phyloP scores from a whole-genome alignment of 2,329 filamentous ascomycete genomes.

The Microsporum canis region DNA sequence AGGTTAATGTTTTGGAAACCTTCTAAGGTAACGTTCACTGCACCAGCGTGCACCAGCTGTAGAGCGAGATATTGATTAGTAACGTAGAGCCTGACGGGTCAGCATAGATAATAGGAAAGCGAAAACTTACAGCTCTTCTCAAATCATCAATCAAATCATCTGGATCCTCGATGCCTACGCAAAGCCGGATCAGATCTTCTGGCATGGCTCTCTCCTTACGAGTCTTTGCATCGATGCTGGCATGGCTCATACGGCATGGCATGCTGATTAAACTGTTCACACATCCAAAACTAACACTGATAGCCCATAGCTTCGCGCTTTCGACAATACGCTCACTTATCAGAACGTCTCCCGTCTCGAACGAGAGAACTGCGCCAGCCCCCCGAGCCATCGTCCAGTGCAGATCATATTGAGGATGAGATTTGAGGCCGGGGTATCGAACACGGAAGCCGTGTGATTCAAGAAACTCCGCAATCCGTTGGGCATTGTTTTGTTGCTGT shows the following conservation, averaged over 20 bases:
- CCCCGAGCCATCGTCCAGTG: constrained; percentile 94
- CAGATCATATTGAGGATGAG: constrained; percentile 90
- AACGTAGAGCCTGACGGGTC: not conserved
- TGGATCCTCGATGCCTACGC: constrained; percentile 89
- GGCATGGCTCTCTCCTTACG: constrained; percentile 80
- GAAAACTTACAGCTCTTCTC: constrained; percentile 64
- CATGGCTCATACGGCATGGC: constrained; percentile 99
- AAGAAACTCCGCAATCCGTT: constrained; percentile 82
- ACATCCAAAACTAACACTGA: constrained; percentile 94
- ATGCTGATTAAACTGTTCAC: constrained; percentile 98
- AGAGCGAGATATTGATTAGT: constrained; percentile 20
- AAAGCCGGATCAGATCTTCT: constrained; percentile 90
- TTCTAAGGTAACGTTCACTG: constrained; percentile 74
- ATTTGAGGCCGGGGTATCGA: constrained; percentile 84
- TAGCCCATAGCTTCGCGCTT: constrained; percentile 80
- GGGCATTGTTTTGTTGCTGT: constrained; percentile 88
- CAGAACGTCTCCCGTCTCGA: constrained; percentile 79
- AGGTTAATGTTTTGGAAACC: constrained; percentile 56
- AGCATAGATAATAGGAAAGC: not conserved
- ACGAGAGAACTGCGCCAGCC: constrained; percentile 85
- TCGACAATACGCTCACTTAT: constrained; percentile 91
- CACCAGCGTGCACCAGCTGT: constrained; percentile 84
- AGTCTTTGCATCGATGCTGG: constrained; percentile 93
- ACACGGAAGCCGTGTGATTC: constrained; percentile 87
- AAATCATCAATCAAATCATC: constrained; percentile 90